phyloP scores from a whole-genome alignment of 352 stramenopile genomes.

The Phytophthora chlamydospora region DNA sequence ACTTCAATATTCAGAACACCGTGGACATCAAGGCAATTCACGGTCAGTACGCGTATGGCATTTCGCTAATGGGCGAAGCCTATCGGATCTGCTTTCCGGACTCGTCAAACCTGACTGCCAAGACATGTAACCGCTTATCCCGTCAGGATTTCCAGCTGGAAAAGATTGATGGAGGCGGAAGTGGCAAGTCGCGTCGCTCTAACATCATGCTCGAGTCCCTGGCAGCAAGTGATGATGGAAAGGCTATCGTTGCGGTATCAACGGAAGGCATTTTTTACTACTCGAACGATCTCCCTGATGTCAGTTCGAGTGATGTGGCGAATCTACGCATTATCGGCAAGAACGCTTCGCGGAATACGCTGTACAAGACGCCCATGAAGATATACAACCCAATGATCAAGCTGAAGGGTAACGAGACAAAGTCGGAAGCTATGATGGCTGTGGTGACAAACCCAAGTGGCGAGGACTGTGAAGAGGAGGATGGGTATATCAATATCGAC shows the following conservation, averaged over 20 bases:
- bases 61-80: slow-evolving; percentile 65
- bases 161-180: slow-evolving; percentile 60
- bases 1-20: slow-evolving; percentile 65
- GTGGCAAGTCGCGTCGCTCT: slow-evolving; percentile 69
- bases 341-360: slow-evolving; percentile 65
- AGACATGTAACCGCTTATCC: slow-evolving; percentile 21
- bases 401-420: slow-evolving; percentile 14
- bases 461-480: slow-evolving; percentile 63
- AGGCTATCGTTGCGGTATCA: slow-evolving; percentile 63
- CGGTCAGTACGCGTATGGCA: slow-evolving; percentile 69
- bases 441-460: slow-evolving; percentile 69
- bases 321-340: slow-evolving; percentile 67
- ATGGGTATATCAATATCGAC: slow-evolving; percentile 77
- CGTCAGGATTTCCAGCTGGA: slow-evolving; percentile 73
- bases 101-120: slow-evolving; percentile 19
- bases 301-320: slow-evolving; percentile 27
- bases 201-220: slow-evolving; percentile 75
- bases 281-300: slow-evolving; percentile 45
- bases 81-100: slow-evolving; percentile 70
- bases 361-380: slow-evolving; percentile 78
- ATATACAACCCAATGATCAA: slow-evolving; percentile 56
- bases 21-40: slow-evolving; percentile 67
- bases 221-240: slow-evolving; percentile 68
- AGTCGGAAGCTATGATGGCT: slow-evolving; percentile 65
- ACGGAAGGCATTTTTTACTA: slow-evolving; percentile 83